Base-by-base conservation (phyloP, 176 grass and related monocot genomes). In the Elaeis guineensis region DNA sequence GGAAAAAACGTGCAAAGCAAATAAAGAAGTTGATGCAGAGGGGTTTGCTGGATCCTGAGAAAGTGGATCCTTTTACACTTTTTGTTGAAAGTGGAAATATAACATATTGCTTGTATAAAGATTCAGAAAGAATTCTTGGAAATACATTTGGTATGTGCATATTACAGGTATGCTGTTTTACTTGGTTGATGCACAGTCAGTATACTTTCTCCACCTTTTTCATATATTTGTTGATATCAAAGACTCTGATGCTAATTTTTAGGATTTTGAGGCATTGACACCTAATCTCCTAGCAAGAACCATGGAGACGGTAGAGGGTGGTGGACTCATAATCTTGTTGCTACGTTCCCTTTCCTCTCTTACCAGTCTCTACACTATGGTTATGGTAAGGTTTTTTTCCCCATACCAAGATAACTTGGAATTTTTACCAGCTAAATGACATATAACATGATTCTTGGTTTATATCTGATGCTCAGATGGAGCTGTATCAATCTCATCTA, bases 121-220 rank as follows among this genome's bases (percentile, higher is more conserved):
- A 98, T 64, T 85, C 93, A 0, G 87, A 98, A 61, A 79, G 82
- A 80, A 78, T 98, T 54, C 87, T 98, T 20, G 93, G 93, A 26
- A 98, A 92, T 73, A 98, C 93, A 21, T 98, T 98, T 17, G 88
- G 84, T 20, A 98, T 98, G 87, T 98, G 93, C 84, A 98, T 98
- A 21, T 74, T 98, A 57, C 87, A 98, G 84, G 93, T 98, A 3
- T 59, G 4, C 21, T 25, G 8, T 16, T 44, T 44, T 14, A 12
- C 35, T 14, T 44, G 8, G 35, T 44, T 44, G 6, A 12, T 44
- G 35, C 35, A 44, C 2, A 44, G 35, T 12, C 2, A 44, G 35
- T 14, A 44, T 44, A 2, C 0, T 44, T 44, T 12, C 28, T 44
- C 35, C 35, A 44, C 35, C 35, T 39, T 39, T 39, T 44, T 9